These are phyloP conservation scores for Aspergillus sclerotiicarbonarius DNA, from an alignment of 495 filamentous ascomycete species.

Conservation along the genomic window DNA sequence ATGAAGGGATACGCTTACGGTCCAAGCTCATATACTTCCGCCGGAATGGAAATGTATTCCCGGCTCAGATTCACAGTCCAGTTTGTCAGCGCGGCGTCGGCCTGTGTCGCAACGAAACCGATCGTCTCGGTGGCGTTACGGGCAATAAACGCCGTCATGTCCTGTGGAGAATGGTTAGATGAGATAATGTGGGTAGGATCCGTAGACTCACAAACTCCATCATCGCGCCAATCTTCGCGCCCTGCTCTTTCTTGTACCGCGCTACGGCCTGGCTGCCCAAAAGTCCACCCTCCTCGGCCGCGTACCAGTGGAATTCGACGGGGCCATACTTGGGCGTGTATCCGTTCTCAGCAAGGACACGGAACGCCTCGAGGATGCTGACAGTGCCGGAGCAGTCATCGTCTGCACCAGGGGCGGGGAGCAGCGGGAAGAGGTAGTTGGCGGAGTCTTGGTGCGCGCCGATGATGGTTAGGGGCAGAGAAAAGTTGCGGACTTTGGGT, in stretches of 20 bases:
- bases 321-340: slow-evolving; percentile 2
- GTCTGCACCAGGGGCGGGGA: background rate
- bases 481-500: slow-evolving; percentile 5
- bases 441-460: slow-evolving; percentile 3
- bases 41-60: slow-evolving; percentile 4
- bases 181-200: background rate
- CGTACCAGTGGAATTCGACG: slow-evolving; percentile 5
- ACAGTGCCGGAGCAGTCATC: slow-evolving; percentile 3
- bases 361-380: slow-evolving; percentile 4
- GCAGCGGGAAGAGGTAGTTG: slow-evolving; percentile 3
- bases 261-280: slow-evolving; percentile 4
- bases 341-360: background rate
- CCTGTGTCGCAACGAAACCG: background rate
- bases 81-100: background rate
- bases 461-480: background rate
- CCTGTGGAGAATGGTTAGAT: background rate
- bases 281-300: slow-evolving; percentile 1
- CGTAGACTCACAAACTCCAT: slow-evolving; percentile 1
- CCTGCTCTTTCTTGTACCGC: slow-evolving; percentile 2
- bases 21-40: background rate
- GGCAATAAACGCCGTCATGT: slow-evolving; percentile 4
- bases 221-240: background rate
- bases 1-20: too few species aligned
- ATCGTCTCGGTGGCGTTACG: slow-evolving; percentile 2
- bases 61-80: background rate